phyloP scores from a whole-genome alignment of 2,329 filamentous ascomycete genomes.

The Exophiala sideris region DNA sequence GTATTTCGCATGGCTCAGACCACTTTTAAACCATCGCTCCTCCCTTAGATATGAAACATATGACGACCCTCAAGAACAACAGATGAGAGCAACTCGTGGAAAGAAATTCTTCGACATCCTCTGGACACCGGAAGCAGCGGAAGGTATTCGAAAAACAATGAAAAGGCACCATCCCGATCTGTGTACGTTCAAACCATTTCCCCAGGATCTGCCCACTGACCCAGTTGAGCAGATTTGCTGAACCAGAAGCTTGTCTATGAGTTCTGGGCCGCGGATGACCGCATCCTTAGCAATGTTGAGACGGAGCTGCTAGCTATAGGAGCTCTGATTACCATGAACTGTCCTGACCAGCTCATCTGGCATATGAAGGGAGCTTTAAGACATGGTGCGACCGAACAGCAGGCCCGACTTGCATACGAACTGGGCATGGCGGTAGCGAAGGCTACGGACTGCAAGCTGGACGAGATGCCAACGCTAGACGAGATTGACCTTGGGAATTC shows the following conservation, averaged over 20 bases:
- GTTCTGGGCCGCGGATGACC: background rate
- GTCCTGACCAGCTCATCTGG: background rate
- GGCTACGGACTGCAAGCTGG: background rate
- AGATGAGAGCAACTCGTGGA: background rate
- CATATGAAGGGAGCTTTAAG: background rate
- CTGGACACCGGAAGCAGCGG: background rate
- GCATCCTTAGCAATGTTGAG: background rate
- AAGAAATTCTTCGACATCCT: background rate
- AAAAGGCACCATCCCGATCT: background rate
- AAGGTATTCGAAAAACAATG: background rate
- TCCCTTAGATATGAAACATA: background rate
- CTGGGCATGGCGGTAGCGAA: background rate
- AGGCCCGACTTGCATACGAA: background rate
- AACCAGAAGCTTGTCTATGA: background rate
- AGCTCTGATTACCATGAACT: background rate
- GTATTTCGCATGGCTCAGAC: background rate
- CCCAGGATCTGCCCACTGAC: background rate
- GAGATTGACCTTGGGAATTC: background rate
- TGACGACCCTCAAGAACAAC: background rate
- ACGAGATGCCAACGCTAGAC: background rate
- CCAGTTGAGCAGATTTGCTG: background rate
- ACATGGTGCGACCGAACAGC: background rate
- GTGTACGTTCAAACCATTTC: background rate
- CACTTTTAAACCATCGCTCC: background rate
- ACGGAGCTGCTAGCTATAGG: background rate